These are phyloP conservation scores for Entomortierella parvispora DNA, from an alignment of 192 early-diverging fungal genomes.

Conservation along the genomic window DNA sequence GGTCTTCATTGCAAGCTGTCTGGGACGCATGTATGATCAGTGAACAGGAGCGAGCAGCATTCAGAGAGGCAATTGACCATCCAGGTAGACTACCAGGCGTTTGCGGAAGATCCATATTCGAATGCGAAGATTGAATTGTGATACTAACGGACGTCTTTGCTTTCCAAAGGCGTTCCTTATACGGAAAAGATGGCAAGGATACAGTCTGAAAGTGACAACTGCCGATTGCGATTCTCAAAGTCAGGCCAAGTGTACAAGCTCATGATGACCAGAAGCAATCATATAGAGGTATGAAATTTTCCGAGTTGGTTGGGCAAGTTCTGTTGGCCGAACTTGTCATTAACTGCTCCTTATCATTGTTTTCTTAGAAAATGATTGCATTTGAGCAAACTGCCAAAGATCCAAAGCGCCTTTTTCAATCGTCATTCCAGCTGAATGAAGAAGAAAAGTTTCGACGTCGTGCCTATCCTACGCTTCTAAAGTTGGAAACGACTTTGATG, in stretches of 20 bases:
- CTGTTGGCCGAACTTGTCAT: not conserved
- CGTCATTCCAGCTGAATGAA: conserved; percentile 83
- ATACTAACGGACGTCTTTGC: too few species aligned
- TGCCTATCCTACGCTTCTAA: conserved; percentile 77
- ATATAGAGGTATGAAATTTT: conserved; percentile 56
- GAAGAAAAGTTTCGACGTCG: conserved; percentile 85
- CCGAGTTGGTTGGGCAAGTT: not conserved
- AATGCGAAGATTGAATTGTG: not conserved
- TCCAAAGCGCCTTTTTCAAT: conserved; percentile 74
- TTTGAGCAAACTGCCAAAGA: conserved; percentile 84
- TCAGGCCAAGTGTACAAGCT: conserved; percentile 43
- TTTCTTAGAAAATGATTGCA: conserved; percentile 69
- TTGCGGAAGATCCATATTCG: not conserved
- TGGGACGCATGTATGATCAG: conserved; percentile 60
- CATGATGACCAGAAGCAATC: conserved; percentile 56
- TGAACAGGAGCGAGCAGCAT: conserved; percentile 52
- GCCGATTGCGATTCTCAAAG: conserved; percentile 25
- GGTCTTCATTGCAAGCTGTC: conserved; percentile 27
- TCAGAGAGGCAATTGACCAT: conserved; percentile 45
- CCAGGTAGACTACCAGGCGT: too few species aligned
- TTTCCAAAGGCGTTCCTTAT: conserved; percentile 2
- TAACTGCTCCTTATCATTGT: not conserved
- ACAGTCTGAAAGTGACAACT: conserved; percentile 27
- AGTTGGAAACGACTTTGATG: conserved; percentile 67
- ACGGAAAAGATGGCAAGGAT: conserved; percentile 43